Evolutionary conservation across 345 rosid species (phyloP).

Genomic region (Raphanus sativus): DNA sequence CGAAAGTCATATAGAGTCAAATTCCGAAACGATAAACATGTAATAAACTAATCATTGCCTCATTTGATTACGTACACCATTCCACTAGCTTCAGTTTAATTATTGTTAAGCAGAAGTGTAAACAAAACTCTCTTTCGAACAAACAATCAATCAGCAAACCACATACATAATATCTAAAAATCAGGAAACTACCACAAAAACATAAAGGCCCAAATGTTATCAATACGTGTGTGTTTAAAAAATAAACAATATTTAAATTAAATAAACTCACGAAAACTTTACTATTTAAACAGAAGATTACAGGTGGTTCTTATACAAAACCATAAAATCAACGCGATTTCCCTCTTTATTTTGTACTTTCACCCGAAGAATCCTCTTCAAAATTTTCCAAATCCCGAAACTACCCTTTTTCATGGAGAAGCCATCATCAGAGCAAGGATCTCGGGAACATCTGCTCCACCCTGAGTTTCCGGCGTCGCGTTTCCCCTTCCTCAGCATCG

Average conservation of each 20-base stretch:
- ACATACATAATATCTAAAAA: slow-evolving; percentile 24
- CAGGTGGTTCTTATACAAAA: slow-evolving; percentile 17
- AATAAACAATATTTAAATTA: not conserved
- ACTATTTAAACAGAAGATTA: slow-evolving; percentile 21
- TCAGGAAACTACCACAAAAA: not conserved
- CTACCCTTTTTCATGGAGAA: slow-evolving; percentile 22
- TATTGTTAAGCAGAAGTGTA: not conserved
- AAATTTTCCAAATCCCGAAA: not conserved
- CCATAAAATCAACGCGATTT: slow-evolving; percentile 5
- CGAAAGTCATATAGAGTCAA: not conserved
- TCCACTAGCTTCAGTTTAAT: not conserved
- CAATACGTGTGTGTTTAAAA: slow-evolving; percentile 12
- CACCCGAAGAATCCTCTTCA: slow-evolving; percentile 13
- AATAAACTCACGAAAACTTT: not conserved
- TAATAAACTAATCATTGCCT: not conserved
- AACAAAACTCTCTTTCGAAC: not conserved
- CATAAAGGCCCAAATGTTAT: not conserved
- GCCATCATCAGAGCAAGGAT: slow-evolving; percentile 31
- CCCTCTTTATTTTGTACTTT: not conserved
- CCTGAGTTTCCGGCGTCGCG: slow-evolving; percentile 26
- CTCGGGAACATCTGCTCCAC: slow-evolving; percentile 30
- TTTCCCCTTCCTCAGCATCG: slow-evolving; percentile 27
- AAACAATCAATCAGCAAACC: not conserved
- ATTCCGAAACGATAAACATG: not conserved
- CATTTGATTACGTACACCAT: not conserved